Base-by-base conservation (phyloP, 805 yeast genomes). In the Blastobotrys muscicola region DNA sequence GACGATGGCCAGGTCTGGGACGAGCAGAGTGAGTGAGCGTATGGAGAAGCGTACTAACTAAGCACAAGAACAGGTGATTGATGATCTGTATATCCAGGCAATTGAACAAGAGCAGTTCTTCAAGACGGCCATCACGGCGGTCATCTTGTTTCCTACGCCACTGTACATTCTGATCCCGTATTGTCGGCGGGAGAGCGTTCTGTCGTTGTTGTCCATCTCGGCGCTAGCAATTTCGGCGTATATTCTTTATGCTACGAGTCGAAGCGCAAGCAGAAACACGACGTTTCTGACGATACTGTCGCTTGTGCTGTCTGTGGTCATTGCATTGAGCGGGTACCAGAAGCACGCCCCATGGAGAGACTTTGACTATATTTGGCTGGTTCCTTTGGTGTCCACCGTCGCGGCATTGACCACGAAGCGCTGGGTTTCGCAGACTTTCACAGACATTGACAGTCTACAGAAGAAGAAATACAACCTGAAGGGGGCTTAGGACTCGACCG, bases 131-230 rank as follows among this genome's bases (percentile, higher is more conserved):
- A 60, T 62, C 46, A 44, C 57, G 3, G 45, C 48, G 2, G 47
- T 57, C 29, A 43, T 58, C 33, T 50, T 55, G n/a, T 33, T 60
- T 20, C 65, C 65, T 8, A 50, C 64, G 9, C 65, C 66, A 7
- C 38, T 56, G n/a, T 60, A 42, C 41, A 39, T 63, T 11, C 13
- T 54, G 7, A 45, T 54, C 13, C 53, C 55, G 0, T 56, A 57
- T 43, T 55, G 58, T 46, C 53, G 64, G 6, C 37, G 41, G 31
- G 52, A 50, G 38, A 51, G 61, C 2, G 39, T 46, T 40, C 54
- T 61, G 6, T 51, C 65, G 13, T 39, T 60, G 29, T 43, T 57
- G 41, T 44, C 62, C 8, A 45, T 62, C 14, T 39, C 57, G 8
- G 45, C 57, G 29, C 44, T 55, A 8, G 40, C 45, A 10, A 39